Conservation (phyloP, 192 early-diverging fungal genomes). For the Podila minutissima region DNA sequence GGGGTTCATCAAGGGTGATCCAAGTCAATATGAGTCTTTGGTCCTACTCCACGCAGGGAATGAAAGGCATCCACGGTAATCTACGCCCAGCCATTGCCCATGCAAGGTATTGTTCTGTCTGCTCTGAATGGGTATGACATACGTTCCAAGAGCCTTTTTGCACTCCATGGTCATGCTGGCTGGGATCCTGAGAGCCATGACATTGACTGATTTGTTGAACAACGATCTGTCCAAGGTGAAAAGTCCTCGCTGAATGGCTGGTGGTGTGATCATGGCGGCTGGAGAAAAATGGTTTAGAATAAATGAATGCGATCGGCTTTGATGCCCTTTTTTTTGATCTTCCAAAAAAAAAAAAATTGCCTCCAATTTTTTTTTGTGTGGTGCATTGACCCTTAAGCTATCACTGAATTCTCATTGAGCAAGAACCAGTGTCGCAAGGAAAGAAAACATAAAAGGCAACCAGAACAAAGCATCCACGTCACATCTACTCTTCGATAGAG, state of each 20-base stretch:
- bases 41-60: not conserved
- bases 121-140: not conserved
- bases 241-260: slow-evolving; percentile 75
- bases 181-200: slow-evolving; percentile 76
- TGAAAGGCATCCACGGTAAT: not conserved
- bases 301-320: not conserved
- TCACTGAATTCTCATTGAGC: no score
- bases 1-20: not conserved
- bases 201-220: slow-evolving; percentile 67
- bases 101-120: no score
- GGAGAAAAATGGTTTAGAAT: not conserved
- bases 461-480: no score
- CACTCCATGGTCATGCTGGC: slow-evolving; percentile 61
- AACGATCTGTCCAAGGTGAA: slow-evolving; percentile 70
- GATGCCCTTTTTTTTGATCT: no score
- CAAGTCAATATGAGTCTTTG: not conserved
- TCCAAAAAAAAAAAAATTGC: no score
- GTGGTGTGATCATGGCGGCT: slow-evolving; percentile 53
- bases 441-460: no score
- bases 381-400: no score
- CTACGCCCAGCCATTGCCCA: not conserved
- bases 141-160: slow-evolving; percentile 55
- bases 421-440: no score
- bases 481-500: no score
- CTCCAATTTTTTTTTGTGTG: no score